These are phyloP conservation scores for Mikania micrantha DNA, from an alignment of 129 eudicot genomes.

Conservation along the genomic window DNA sequence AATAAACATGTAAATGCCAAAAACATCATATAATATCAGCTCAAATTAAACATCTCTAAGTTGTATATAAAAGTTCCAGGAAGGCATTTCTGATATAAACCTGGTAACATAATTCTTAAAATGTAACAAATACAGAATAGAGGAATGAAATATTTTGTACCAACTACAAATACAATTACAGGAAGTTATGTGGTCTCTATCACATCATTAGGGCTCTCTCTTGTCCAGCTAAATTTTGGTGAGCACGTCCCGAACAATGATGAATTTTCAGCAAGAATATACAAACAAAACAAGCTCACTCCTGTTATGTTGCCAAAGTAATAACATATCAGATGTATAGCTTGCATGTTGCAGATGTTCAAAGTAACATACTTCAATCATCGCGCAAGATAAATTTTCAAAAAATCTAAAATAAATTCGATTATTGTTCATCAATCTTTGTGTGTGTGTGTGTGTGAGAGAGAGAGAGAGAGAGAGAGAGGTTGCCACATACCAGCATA, in stretches of 20 bases:
- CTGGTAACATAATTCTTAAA: background rate
- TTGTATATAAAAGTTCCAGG: slow-evolving; percentile 5
- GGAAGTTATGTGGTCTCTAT: slow-evolving; percentile 23
- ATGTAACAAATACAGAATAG: background rate
- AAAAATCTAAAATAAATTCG: background rate
- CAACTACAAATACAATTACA: background rate
- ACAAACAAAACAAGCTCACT: slow-evolving; percentile 72
- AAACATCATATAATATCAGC: background rate
- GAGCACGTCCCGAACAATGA: slow-evolving; percentile 32
- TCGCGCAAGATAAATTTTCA: background rate
- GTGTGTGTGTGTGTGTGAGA: background rate
- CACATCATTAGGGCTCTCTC: slow-evolving; percentile 43
- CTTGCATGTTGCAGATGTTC: background rate
- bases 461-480: background rate
- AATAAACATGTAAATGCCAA: background rate
- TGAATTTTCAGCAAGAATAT: slow-evolving; percentile 61
- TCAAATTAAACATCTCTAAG: background rate
- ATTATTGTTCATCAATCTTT: too few relatives aligned
- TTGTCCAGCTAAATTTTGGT: slow-evolving; percentile 34
- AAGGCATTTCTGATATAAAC: background rate
- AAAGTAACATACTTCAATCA: background rate
- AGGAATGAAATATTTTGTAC: background rate
- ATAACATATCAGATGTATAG: slow-evolving; percentile 7
- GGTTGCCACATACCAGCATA: slow-evolving; percentile 58
- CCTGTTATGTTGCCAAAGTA: slow-evolving; percentile 56